These are phyloP conservation scores for Alternaria consortialis DNA, from an alignment of 2,329 filamentous ascomycete genomes.

Conservation along the genomic window DNA sequence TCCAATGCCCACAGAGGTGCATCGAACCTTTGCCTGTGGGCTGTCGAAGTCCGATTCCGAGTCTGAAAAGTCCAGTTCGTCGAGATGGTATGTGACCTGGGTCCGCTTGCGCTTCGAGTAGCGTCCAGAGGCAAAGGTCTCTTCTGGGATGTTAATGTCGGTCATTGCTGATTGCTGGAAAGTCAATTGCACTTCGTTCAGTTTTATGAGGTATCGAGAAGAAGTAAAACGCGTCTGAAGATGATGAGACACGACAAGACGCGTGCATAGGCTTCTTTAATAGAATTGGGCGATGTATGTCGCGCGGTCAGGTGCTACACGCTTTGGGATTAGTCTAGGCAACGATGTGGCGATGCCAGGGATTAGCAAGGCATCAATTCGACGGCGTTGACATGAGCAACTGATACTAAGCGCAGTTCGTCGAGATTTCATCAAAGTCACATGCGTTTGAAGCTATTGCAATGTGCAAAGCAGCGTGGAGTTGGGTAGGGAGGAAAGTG, in stretches of 20 bases:
- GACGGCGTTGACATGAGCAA: conserved; percentile 5
- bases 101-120: conserved; percentile 49
- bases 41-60: conserved; percentile 27
- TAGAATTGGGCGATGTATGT: conserved; percentile 19
- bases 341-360: conserved; percentile 36
- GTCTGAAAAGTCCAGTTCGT: conserved; percentile 34
- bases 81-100: conserved; percentile 42
- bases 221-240: conserved; percentile 17
- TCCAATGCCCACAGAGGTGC: background rate
- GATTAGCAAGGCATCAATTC: conserved; percentile 43
- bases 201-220: background rate
- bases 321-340: conserved; percentile 43
- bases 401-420: background rate
- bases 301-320: conserved; percentile 24
- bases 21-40: conserved; percentile 38
- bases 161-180: conserved; percentile 23
- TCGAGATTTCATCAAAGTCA: background rate
- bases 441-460: background rate
- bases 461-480: background rate
- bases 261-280: conserved; percentile 31
- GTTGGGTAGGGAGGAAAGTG: background rate
- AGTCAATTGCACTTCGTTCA: background rate
- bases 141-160: conserved; percentile 14
- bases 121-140: conserved; percentile 29
- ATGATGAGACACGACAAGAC: conserved; percentile 34